These are phyloP conservation scores for Panaeolus cyanescens DNA, from an alignment of 768 basidiomycete species.

Conservation along the genomic window DNA sequence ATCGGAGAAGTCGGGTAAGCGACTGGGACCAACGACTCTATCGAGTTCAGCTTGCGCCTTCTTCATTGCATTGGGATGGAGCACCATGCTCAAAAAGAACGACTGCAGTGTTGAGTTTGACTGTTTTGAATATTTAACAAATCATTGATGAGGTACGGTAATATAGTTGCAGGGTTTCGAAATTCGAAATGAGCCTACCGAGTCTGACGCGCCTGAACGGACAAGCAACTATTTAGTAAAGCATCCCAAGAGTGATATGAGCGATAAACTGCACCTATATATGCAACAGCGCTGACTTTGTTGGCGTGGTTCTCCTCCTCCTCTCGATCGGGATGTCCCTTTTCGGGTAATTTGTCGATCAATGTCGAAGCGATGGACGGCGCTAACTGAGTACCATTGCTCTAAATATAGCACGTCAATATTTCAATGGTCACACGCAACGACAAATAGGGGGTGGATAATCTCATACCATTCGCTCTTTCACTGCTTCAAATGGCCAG, in stretches of 20 bases:
- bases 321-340: constrained; percentile 6
- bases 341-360: constrained; percentile 10
- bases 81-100: constrained; percentile 18
- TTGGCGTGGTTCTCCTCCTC: background rate
- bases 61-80: constrained; percentile 1
- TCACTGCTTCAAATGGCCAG: constrained; percentile 31
- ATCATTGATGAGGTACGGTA: background rate
- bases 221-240: background rate
- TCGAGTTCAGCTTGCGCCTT: constrained; percentile 67
- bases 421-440: background rate
- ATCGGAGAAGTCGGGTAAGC: constrained; percentile 60
- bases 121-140: background rate
- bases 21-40: constrained; percentile 46
- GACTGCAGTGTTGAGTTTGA: constrained; percentile 12
- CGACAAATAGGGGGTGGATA: background rate
- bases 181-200: background rate
- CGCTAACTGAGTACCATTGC: background rate
- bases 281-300: background rate
- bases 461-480: constrained; percentile 28
- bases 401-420: background rate
- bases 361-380: background rate
- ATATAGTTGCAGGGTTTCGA: background rate
- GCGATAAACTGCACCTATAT: background rate
- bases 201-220: background rate
- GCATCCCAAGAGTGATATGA: background rate